A percentile compares a stretch with the other conserved stretches of the same genome.
These are phyloP conservation scores for Colletotrichum sp. DNA, from an alignment of 2,329 filamentous ascomycete species.

Conservation along the genomic window DNA sequence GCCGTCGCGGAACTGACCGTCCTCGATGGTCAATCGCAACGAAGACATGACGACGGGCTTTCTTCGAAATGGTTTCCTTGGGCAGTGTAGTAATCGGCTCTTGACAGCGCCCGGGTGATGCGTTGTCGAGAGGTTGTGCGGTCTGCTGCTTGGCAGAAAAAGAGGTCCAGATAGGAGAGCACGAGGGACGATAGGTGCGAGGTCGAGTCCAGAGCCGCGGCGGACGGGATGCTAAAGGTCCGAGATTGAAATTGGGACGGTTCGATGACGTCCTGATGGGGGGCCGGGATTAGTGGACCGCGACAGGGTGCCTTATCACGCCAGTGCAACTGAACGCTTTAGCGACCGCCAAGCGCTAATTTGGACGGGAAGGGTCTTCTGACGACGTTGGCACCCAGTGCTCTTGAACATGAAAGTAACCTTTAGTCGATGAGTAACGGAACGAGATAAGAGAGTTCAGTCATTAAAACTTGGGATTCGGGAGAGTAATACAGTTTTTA, in stretches of 20 bases:
- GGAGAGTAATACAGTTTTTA: neutral
- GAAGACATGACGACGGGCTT: conserved; percentile 64
- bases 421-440: neutral
- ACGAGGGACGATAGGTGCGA: neutral
- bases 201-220: neutral
- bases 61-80: neutral
- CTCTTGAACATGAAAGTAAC: neutral
- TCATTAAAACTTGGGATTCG: neutral
- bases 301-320: conserved; percentile 4
- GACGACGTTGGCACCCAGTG: neutral
- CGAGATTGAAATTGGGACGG: conserved; percentile 19
- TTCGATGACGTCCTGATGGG: conserved; percentile 21
- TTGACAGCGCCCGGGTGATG: neutral
- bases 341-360: conserved; percentile 14
- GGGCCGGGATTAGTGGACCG: conserved; percentile 7
- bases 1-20: conserved; percentile 81
- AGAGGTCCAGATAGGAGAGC: neutral
- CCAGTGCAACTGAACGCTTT: conserved; percentile 1
- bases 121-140: neutral
- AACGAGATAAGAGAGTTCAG: neutral
- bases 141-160: neutral
- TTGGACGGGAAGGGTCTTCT: neutral
- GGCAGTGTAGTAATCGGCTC: neutral
- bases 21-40: conserved; percentile 82
- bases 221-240: conserved; percentile 10